Evolutionary conservation across 2,329 filamentous ascomycete species (phyloP).

Genomic region (Exophiala bonariae): DNA sequence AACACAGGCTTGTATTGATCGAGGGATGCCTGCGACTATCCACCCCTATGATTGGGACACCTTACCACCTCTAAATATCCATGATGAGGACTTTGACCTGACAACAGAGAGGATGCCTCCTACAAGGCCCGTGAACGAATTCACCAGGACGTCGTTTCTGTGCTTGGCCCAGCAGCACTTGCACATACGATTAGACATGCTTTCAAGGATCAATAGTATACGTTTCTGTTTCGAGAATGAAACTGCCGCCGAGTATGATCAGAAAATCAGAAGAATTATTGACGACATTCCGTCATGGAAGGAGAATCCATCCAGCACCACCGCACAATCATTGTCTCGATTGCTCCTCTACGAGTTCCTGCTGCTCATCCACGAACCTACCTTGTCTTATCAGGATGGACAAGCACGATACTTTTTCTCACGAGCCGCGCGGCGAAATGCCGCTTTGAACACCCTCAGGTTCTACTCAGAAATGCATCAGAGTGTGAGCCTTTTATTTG

Average conservation of each 20-base stretch:
- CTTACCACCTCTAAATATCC: slow-evolving; percentile 40
- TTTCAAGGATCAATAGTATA: slow-evolving; percentile 33
- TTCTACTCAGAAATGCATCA: slow-evolving; percentile 17
- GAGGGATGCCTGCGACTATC: slow-evolving; percentile 52
- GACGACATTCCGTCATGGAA: slow-evolving; percentile 30
- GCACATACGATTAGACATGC: slow-evolving; percentile 29
- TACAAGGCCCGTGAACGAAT: slow-evolving; percentile 25
- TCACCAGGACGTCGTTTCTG: slow-evolving; percentile 31
- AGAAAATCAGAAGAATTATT: slow-evolving; percentile 28
- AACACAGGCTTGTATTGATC: slow-evolving; percentile 55
- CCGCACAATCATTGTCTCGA: slow-evolving; percentile 27
- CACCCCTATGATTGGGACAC: slow-evolving; percentile 49
- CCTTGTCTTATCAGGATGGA: slow-evolving; percentile 20
- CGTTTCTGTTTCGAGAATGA: slow-evolving; percentile 27
- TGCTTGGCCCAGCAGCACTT: slow-evolving; percentile 29
- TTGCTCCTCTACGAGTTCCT: slow-evolving; percentile 33
- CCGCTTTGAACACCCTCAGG: slow-evolving; percentile 19
- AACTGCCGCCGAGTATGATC: slow-evolving; percentile 30
- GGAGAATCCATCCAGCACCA: slow-evolving; percentile 7
- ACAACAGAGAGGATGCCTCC: slow-evolving; percentile 20
- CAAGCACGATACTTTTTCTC: slow-evolving; percentile 31
- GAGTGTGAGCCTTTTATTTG: slow-evolving; percentile 9
- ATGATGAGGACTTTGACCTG: slow-evolving; percentile 30
- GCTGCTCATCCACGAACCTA: slow-evolving; percentile 32
- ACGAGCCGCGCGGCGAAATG: slow-evolving; percentile 27